These are phyloP conservation scores for Aspergillus spinulosporus DNA, from an alignment of 2,329 filamentous ascomycete species.

Conservation along the genomic window DNA sequence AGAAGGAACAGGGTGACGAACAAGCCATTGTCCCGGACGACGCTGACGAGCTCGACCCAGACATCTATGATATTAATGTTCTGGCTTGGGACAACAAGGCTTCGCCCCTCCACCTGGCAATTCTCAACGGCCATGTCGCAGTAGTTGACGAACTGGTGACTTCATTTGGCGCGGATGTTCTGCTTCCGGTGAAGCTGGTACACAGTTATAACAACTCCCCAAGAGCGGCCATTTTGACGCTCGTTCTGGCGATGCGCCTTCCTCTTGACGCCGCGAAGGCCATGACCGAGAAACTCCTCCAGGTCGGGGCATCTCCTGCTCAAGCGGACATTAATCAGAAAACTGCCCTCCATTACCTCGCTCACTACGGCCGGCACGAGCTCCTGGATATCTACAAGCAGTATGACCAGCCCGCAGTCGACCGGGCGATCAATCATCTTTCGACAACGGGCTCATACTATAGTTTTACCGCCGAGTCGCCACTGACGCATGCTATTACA, in stretches of 20 bases:
- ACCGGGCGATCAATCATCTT: conserved; percentile 67
- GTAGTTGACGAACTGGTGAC: conserved; percentile 69
- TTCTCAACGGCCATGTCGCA: conserved; percentile 68
- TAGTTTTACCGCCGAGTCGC: conserved; percentile 43
- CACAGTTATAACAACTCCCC: conserved; percentile 47
- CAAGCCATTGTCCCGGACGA: conserved; percentile 52
- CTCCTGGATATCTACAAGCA: conserved; percentile 48
- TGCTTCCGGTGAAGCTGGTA: conserved; percentile 71
- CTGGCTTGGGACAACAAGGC: conserved; percentile 76
- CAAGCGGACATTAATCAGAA: conserved; percentile 67
- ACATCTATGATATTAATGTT: conserved; percentile 76
- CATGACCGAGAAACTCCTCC: conserved; percentile 66
- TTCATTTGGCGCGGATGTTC: conserved; percentile 72
- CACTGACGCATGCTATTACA: conserved; percentile 61
- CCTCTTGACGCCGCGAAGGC: conserved; percentile 62
- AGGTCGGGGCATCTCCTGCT: conserved; percentile 69
- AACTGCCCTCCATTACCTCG: conserved; percentile 67
- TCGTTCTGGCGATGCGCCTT: conserved; percentile 67
- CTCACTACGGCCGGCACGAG: conserved; percentile 51
- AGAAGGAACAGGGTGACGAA: conserved; percentile 26
- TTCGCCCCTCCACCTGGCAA: conserved; percentile 76
- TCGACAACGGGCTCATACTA: conserved; percentile 43
- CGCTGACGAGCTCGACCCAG: conserved; percentile 66
- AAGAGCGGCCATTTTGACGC: conserved; percentile 64
- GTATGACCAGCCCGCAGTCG: conserved; percentile 61